A percentile compares a stretch with the other conserved stretches of the same genome.
These are phyloP conservation scores for Tylopilus intermedius DNA, from an alignment of 768 basidiomycete genomes.

Conservation along the genomic window DNA sequence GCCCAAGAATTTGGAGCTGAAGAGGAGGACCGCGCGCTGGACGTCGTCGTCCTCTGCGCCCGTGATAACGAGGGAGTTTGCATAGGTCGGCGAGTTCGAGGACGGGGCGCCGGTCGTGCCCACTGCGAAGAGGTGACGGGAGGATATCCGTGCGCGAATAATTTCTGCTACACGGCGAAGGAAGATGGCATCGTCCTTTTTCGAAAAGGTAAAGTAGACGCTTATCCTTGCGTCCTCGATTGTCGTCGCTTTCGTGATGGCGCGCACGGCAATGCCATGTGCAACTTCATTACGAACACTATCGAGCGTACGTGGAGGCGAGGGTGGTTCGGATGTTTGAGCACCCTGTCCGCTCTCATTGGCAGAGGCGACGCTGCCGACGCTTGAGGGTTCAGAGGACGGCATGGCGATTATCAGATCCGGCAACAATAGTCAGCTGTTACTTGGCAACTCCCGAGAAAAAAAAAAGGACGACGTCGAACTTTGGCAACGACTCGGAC, in stretches of 20 bases:
- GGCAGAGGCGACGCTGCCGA: slow-evolving; percentile 1
- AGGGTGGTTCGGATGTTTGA: neutral
- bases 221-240: slow-evolving; percentile 55
- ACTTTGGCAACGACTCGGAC: no score
- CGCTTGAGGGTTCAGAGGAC: slow-evolving; percentile 28
- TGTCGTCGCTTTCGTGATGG: slow-evolving; percentile 44
- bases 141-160: slow-evolving; percentile 39
- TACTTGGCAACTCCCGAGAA: no score
- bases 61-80: slow-evolving; percentile 52
- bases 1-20: slow-evolving; percentile 65
- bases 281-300: slow-evolving; percentile 59
- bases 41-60: slow-evolving; percentile 53
- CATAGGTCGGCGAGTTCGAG: slow-evolving; percentile 19
- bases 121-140: slow-evolving; percentile 50
- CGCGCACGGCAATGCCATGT: slow-evolving; percentile 49
- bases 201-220: slow-evolving; percentile 57
- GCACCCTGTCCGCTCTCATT: neutral
- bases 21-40: slow-evolving; percentile 63
- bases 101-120: slow-evolving; percentile 42
- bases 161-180: slow-evolving; percentile 49
- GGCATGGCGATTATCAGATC: slow-evolving; percentile 8
- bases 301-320: slow-evolving; percentile 44
- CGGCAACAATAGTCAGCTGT: no score
- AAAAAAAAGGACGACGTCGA: neutral
- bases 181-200: slow-evolving; percentile 52